Conservation (phyloP, 108 stramenopile species). For the Cylindrotheca fusiformis region DNA sequence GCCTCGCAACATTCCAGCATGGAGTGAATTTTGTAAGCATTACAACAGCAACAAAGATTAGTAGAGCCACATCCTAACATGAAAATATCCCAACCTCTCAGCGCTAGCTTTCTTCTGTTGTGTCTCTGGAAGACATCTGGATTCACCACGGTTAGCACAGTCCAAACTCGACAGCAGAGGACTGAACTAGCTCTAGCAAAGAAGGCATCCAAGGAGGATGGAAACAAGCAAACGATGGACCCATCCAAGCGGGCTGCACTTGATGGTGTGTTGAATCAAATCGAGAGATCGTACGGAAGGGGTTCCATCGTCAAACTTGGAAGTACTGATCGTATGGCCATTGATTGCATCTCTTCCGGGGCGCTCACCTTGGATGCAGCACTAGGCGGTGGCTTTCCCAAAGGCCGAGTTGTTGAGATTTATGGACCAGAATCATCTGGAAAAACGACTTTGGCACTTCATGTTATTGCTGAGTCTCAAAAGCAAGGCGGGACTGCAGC, state of each 20-base stretch:
- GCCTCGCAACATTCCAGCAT: no score
- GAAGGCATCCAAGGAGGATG: constrained; percentile 8
- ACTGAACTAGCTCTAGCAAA: no score
- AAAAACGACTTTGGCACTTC: constrained; percentile 96
- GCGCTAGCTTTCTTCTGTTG: no score
- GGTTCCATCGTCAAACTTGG: constrained; percentile 90
- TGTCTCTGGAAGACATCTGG: no score
- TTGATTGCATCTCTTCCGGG: constrained; percentile 87
- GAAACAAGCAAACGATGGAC: constrained; percentile 28
- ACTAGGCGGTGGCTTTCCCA: constrained; percentile 79
- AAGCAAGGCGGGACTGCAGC: constrained; percentile 86
- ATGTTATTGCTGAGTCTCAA: constrained; percentile 92
- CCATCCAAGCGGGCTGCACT: constrained; percentile 79
- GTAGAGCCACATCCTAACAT: no score
- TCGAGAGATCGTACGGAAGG: constrained; percentile 89
- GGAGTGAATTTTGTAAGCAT: no score
- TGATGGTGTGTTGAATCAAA: constrained; percentile 85
- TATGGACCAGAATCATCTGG: constrained; percentile 96
- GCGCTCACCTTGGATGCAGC: constrained; percentile 87
- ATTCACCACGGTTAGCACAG: no score
- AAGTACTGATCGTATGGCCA: constrained; percentile 62
- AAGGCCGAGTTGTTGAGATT: constrained; percentile 90
- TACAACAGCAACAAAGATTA: no score
- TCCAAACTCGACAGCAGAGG: no score
- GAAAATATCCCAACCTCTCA: no score